Percentiles rank a stretch among this genome's conserved stretches.
These are phyloP conservation scores for Cryptococcus sp. DNA, from an alignment of 1,284 basidiomycete species.

Conservation along the genomic window DNA sequence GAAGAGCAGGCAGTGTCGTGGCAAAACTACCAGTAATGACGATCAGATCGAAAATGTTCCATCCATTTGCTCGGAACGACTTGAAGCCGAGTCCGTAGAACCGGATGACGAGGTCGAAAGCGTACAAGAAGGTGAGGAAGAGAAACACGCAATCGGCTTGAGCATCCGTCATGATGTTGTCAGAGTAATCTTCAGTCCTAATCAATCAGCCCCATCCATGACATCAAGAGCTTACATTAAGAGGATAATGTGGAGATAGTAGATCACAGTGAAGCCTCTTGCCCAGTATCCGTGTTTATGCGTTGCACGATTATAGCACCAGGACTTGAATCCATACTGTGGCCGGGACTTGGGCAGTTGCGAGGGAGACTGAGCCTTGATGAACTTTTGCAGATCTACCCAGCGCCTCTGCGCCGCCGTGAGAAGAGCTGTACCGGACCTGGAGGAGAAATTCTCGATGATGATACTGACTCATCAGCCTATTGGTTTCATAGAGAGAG, in stretches of 20 bases:
- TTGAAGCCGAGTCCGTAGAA: constrained; percentile 78
- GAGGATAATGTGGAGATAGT: constrained; percentile 76
- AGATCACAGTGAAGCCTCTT: constrained; percentile 72
- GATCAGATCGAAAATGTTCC: constrained; percentile 87
- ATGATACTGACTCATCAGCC: constrained; percentile 59
- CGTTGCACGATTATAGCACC: constrained; percentile 90
- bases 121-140: constrained; percentile 66
- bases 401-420: constrained; percentile 91
- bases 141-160: constrained; percentile 75
- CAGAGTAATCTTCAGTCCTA: constrained; percentile 76
- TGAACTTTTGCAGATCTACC: constrained; percentile 87
- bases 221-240: constrained; percentile 62
- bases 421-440: constrained; percentile 74
- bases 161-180: constrained; percentile 56
- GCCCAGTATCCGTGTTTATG: constrained; percentile 95
- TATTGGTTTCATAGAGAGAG: background rate
- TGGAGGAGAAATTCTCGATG: constrained; percentile 86
- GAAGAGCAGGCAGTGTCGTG: constrained; percentile 73
- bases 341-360: constrained; percentile 44
- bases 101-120: constrained; percentile 72
- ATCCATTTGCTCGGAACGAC: constrained; percentile 80
- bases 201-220: constrained; percentile 9
- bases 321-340: constrained; percentile 55
- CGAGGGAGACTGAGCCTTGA: constrained; percentile 84
- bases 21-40: constrained; percentile 77